Base-by-base conservation (phyloP, 2,329 filamentous ascomycete genomes). In the Phialemoniopsis sp. region DNA sequence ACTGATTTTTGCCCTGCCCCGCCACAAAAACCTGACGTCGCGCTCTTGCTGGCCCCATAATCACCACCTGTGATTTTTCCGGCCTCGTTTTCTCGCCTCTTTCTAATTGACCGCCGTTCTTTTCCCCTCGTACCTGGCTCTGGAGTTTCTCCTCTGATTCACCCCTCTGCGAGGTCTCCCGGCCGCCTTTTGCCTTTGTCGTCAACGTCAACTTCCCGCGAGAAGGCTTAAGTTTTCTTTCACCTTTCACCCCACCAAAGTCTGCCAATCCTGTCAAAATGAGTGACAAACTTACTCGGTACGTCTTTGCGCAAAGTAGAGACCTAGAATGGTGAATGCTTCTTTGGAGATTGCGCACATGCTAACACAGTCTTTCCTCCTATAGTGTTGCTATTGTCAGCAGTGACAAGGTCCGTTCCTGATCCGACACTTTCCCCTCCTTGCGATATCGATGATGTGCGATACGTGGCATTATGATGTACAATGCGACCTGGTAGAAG, bases 361-460 rank as follows among this genome's bases (percentile, higher is more conserved):
- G 10, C 21, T 26, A 26, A 26, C 21, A 26, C 10, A 6, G 21
- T 26, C 10, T 6, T 14, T 15, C 17, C 10, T 34, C 15, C 29
- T 31, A 35, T 60, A 94, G 93, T 86, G 90, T 98, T 72, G 93
- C 93, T 59, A 98, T 98, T 73, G 88, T 98, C 75, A 97, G 91
- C 70, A 86, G 80, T 64, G 93, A 98, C 84, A 97, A 98, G 84
- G 89, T 93, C 63, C 58, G 70, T 60, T 49, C 30, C 57, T 10
- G 6, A 6, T 26, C 10, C 21, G 21, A 26, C 6, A 26, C 21
- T 6, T 26, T 6, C 21, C 21, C 21, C 21, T 26, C 21, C 21
- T 26, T 10, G 21, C 21, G 10, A 26, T 26, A 6, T 26, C 21
- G 21, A 26, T 10, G 21, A 26, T 26, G 6, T 26, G 21, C 21